Percentiles rank a stretch among this genome's conserved stretches.
phyloP scores from a whole-genome alignment of 352 stramenopile species.

The Phytophthora citrophthora region DNA sequence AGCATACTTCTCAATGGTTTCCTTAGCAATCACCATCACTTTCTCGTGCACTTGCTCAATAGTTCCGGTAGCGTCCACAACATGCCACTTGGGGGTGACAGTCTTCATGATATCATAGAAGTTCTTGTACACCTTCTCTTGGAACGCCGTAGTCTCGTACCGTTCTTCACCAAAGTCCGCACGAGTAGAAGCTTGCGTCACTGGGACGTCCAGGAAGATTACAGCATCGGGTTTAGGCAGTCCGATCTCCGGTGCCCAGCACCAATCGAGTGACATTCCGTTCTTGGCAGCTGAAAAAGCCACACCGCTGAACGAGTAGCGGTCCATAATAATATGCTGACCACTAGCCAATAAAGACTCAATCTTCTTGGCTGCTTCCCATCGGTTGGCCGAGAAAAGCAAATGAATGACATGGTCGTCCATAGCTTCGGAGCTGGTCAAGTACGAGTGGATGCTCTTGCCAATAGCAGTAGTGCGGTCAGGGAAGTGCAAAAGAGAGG shows the following conservation, averaged over 20 bases:
- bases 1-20: conserved; percentile 46
- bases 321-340: conserved; percentile 96
- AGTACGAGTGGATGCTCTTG: conserved; percentile 97
- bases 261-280: conserved; percentile 96
- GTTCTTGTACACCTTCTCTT: conserved; percentile 84
- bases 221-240: conserved; percentile 97
- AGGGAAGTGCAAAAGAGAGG: conserved; percentile 77
- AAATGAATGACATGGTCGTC: conserved; percentile 99
- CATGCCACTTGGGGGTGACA: conserved; percentile 65
- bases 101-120: conserved; percentile 73
- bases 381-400: conserved; percentile 99
- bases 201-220: conserved; percentile 97
- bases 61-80: conserved; percentile 78
- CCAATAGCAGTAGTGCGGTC: conserved; percentile 93
- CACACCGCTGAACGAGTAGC: conserved; percentile 98
- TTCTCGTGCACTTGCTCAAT: conserved; percentile 78
- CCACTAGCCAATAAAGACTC: conserved; percentile 75
- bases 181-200: conserved; percentile 89
- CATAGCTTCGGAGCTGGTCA: conserved; percentile 89
- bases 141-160: conserved; percentile 92
- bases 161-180: conserved; percentile 94
- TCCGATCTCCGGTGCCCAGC: conserved; percentile 96
- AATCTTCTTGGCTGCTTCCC: conserved; percentile 92
- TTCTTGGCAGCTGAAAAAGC: conserved; percentile 98
- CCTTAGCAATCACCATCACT: conserved; percentile 61